Base-by-base conservation (phyloP, 805 yeast genomes). In the Suhomyces prunicola region DNA sequence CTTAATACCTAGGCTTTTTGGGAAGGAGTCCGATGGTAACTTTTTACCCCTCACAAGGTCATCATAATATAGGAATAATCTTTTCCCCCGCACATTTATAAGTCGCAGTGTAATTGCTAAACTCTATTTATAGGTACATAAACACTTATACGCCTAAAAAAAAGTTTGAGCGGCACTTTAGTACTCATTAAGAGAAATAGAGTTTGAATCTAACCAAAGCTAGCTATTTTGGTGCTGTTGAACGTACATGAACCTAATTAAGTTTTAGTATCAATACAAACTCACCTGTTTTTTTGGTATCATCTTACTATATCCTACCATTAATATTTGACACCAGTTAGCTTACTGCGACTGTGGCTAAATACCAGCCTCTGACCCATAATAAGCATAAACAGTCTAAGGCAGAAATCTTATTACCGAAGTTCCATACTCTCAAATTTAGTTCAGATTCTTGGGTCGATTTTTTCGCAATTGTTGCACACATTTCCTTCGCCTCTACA, bases 401-500 rank as follows among this genome's bases (percentile, higher is more conserved):
- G 8, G 10, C 17, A n/a, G 36, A 9, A 33, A 33, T 33, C 17
- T n/a, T n/a, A n/a, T 13, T 13, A 33, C 17, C 36, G 36, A n/a
- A n/a, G 17, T 33, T 33, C 17, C 36, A 9, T n/a, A n/a, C 17
- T 33, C 9, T 33, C 36, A 33, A 33, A 39, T 39, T 39, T 19
- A 10, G 42, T 39, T 39, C 17, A 19, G 42, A 17, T 39, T 39
- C 42, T 39, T 19, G 42, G 24, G 24, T 5, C 42, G 10, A 7
- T 39, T 39, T 39, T 39, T 39, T 19, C 42, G 42, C 42, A 39
- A 19, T 39, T 39, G 24, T 42, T 42, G 19, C 24, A n/a, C 35
- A 13, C 22, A 23, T 15, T 29, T 35, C 47, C 27, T 49, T 49
- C 13, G 46, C 46, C 42, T 44, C 24, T 33, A 42, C 51, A 48